Conservation (phyloP, 75 land plant species). For the Adiantum capillusveneris region DNA sequence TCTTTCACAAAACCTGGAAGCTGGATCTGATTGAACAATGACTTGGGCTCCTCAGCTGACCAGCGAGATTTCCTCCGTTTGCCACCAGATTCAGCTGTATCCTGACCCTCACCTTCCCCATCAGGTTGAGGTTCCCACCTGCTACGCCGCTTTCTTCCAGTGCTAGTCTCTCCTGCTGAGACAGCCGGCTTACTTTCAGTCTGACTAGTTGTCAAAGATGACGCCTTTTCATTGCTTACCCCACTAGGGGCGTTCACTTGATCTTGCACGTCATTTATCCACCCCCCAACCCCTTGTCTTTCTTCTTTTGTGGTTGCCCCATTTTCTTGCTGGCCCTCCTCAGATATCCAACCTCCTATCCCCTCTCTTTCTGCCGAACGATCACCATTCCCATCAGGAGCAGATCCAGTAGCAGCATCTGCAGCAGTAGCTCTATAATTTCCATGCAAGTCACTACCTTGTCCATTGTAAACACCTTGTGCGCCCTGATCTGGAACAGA, state of each 20-base stretch:
- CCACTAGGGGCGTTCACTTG: neutral
- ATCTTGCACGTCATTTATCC: conserved; percentile 1
- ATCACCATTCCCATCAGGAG: neutral
- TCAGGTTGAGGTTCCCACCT: conserved; percentile 81
- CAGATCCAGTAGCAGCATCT: neutral
- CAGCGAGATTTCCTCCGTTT: conserved; percentile 67
- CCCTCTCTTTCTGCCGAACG: conserved; percentile 2
- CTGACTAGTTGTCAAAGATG: neutral
- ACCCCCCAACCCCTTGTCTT: neutral
- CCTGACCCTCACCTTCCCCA: conserved; percentile 26
- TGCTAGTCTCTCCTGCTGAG: conserved; percentile 37
- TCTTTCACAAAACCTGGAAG: conserved; percentile 88
- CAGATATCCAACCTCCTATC: conserved; percentile 3
- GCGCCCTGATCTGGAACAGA: too few relatives aligned
- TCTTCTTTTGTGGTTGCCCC: neutral
- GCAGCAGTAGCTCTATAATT: neutral
- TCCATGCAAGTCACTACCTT: neutral
- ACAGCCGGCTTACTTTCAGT: conserved; percentile 20
- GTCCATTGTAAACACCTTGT: neutral
- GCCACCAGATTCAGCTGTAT: conserved; percentile 5
- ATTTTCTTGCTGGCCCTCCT: neutral
- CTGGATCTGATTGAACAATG: conserved; percentile 31
- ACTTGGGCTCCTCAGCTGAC: conserved; percentile 80
- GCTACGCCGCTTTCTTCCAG: conserved; percentile 53
- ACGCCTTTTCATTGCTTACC: neutral